phyloP scores from a whole-genome alignment of 2,329 filamentous ascomycete species.

The Fusarium sororula region DNA sequence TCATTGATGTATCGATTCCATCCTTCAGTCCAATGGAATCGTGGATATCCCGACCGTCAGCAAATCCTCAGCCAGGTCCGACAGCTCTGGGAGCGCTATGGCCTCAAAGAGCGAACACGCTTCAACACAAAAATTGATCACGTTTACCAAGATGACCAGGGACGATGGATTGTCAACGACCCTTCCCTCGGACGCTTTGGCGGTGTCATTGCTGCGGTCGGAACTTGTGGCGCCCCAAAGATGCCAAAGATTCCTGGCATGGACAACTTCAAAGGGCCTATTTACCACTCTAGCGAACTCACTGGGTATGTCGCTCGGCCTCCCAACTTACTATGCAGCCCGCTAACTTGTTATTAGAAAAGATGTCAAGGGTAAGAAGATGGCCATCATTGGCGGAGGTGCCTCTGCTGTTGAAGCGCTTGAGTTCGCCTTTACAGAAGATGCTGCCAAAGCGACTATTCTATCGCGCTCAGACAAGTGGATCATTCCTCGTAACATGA shows the following conservation, averaged over 20 bases:
- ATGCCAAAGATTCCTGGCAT: constrained; percentile 76
- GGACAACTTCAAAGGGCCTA: constrained; percentile 74
- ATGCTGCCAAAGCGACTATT: constrained; percentile 75
- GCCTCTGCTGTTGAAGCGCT: constrained; percentile 85
- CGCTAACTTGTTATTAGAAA: constrained; percentile 57
- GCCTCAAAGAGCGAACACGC: constrained; percentile 73
- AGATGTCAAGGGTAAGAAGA: constrained; percentile 75
- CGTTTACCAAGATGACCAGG: constrained; percentile 73
- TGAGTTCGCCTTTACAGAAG: constrained; percentile 76
- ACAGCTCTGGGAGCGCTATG: constrained; percentile 78
- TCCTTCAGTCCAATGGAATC: constrained; percentile 77
- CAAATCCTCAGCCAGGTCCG: constrained; percentile 79
- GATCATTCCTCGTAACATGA: constrained; percentile 83
- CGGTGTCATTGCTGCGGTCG: constrained; percentile 79
- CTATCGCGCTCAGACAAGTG: constrained; percentile 84
- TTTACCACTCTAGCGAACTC: constrained; percentile 79
- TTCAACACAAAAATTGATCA: constrained; percentile 77
- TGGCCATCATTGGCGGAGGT: constrained; percentile 80
- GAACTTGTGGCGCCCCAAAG: constrained; percentile 82
- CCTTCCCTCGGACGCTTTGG: constrained; percentile 77
- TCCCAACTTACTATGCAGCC: accelerated
- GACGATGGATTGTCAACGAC: constrained; percentile 82
- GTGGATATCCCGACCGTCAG: constrained; percentile 79
- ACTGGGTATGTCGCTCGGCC: constrained; percentile 59
- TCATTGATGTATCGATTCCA: constrained; percentile 90